Percentiles rank a stretch among this genome's conserved stretches.
phyloP scores from a whole-genome alignment of 169 alveolate species.

The Cryptosporidium muris region DNA sequence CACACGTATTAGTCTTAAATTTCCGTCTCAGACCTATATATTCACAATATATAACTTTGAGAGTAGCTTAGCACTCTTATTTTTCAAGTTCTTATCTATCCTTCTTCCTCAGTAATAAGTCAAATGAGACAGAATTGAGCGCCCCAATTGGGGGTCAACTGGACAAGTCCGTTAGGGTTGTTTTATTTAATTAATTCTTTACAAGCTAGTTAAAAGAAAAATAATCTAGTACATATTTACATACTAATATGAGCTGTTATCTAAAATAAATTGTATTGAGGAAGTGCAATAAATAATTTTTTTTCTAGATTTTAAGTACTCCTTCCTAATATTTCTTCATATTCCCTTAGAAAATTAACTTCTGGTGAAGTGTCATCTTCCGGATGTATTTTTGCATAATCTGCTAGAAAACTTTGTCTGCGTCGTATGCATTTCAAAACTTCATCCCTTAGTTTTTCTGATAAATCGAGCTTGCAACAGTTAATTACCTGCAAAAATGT shows the following conservation, averaged over 20 bases:
- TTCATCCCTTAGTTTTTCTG: not conserved
- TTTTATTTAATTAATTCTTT: not conserved
- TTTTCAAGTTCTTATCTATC: not conserved
- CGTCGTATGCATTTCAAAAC: not conserved
- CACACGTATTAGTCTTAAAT: too few species aligned
- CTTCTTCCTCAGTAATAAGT: not conserved
- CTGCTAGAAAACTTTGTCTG: conserved; percentile 9
- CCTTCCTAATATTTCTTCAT: conserved; percentile 1
- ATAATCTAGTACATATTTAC: too few species aligned
- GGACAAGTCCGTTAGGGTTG: not conserved
- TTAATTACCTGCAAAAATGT: conserved; percentile 17
- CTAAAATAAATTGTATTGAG: too few species aligned
- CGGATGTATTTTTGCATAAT: conserved; percentile 9
- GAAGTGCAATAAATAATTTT: too few species aligned
- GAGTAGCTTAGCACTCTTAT: not conserved
- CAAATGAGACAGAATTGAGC: not conserved
- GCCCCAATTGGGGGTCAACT: not conserved
- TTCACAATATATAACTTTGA: too few species aligned
- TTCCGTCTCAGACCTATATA: too few species aligned
- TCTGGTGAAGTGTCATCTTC: conserved; percentile 62
- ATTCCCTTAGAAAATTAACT: not conserved
- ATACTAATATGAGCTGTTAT: too few species aligned
- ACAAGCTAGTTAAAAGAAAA: not conserved
- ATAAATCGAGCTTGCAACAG: not conserved
- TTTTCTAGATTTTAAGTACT: not conserved